phyloP scores from a whole-genome alignment of 495 filamentous ascomycete species.

The Trichoderma parareesei region DNA sequence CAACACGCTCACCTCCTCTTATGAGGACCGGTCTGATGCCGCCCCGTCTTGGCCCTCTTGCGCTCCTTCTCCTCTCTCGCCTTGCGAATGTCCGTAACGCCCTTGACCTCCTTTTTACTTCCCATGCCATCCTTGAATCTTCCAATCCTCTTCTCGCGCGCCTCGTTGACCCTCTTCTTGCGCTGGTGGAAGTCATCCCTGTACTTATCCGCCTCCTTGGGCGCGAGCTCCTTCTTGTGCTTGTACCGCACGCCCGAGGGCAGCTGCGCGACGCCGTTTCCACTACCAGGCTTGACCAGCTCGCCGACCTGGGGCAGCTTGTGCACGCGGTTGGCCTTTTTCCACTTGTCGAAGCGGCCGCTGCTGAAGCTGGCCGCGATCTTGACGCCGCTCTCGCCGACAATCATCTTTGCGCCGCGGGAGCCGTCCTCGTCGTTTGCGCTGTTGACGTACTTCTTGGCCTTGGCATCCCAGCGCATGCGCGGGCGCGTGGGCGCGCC shows the following conservation, averaged over 20 bases:
- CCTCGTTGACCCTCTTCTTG: constrained; percentile 84
- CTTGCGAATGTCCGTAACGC: constrained; percentile 76
- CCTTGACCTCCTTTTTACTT: constrained; percentile 68
- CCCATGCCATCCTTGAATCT: constrained; percentile 58
- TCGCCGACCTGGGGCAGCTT: constrained; percentile 76
- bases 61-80: constrained; percentile 65
- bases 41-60: constrained; percentile 78
- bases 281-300: constrained; percentile 48
- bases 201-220: constrained; percentile 86
- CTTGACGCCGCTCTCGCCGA: constrained; percentile 89
- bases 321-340: constrained; percentile 70
- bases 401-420: constrained; percentile 72
- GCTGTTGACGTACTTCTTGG: constrained; percentile 84
- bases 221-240: constrained; percentile 76
- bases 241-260: constrained; percentile 53
- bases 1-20: background rate
- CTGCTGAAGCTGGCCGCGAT: constrained; percentile 88
- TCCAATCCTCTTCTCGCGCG: constrained; percentile 73
- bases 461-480: constrained; percentile 94
- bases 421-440: constrained; percentile 93
- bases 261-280: constrained; percentile 61
- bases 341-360: constrained; percentile 89
- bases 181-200: constrained; percentile 80
- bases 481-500: constrained; percentile 61
- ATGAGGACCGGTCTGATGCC: constrained; percentile 31